Conservation (phyloP, 148 eudicot species). For the Fallopia convolvulus region DNA sequence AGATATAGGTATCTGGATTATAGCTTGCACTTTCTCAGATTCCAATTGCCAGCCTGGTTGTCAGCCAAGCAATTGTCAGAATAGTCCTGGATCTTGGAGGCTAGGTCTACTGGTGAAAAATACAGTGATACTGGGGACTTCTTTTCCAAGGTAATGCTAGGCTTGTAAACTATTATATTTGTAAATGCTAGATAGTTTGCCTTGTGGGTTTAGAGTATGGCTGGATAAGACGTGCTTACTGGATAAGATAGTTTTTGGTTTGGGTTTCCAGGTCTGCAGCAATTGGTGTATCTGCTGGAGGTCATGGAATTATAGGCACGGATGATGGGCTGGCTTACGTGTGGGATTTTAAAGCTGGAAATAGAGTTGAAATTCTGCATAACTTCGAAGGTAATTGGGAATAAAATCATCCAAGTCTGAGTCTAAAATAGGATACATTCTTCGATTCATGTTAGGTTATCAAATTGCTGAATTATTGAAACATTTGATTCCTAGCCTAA, state of each 20-base stretch:
- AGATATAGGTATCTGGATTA: conserved; percentile 65
- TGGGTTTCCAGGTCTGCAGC: conserved; percentile 41
- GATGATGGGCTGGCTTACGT: conserved; percentile 51
- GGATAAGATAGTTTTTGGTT: background rate
- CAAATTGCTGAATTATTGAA: background rate
- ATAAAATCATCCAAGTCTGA: background rate
- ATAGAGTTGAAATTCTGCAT: conserved; percentile 38
- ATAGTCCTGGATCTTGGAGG: conserved; percentile 52
- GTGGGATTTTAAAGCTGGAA: conserved; percentile 76
- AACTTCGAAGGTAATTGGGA: conserved; percentile 45
- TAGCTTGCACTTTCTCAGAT: conserved; percentile 39
- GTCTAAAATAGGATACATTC: background rate
- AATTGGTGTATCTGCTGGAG: conserved; percentile 50
- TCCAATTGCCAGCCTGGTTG: conserved; percentile 23
- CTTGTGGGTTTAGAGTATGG: background rate
- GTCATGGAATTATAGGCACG: conserved; percentile 70
- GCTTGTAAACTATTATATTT: background rate
- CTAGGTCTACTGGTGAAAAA: conserved; percentile 62
- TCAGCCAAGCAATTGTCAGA: conserved; percentile 26
- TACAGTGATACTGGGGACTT: conserved; percentile 51
- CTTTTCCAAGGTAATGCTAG: conserved; percentile 47
- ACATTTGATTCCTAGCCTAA: background rate
- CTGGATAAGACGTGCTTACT: background rate
- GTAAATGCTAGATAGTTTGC: background rate
- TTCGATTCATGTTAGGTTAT: background rate